phyloP scores from a whole-genome alignment of 2,329 filamentous ascomycete species.

The Gliomastix tumulicola region DNA sequence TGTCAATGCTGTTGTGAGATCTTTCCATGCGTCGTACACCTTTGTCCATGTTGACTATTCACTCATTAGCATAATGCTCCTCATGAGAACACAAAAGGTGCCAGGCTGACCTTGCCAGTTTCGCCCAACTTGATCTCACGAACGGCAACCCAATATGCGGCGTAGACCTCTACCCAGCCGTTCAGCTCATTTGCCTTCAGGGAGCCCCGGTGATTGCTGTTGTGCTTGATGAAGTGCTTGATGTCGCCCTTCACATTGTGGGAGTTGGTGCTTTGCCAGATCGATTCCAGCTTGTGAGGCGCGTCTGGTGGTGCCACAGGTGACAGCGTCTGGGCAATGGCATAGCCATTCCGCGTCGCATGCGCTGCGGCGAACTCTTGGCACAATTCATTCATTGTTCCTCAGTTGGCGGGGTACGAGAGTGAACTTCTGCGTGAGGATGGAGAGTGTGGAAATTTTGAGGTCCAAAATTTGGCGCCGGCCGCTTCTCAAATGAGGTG shows the following conservation, averaged over 20 bases:
- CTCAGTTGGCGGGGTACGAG: constrained; percentile 2
- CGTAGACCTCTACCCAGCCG: constrained; percentile 84
- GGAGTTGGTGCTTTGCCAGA: constrained; percentile 65
- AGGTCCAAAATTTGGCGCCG: no score
- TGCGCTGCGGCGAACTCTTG: constrained; percentile 67
- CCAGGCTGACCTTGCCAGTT: constrained; percentile 25
- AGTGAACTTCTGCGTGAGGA: no score
- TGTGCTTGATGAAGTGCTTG: constrained; percentile 62
- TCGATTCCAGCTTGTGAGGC: constrained; percentile 58
- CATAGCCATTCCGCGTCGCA: constrained; percentile 57
- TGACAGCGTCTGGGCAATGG: constrained; percentile 66
- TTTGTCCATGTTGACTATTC: constrained; percentile 61
- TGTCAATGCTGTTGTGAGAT: constrained; percentile 68
- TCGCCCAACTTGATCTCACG: constrained; percentile 60
- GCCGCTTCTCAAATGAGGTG: no score
- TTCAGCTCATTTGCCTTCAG: constrained; percentile 61
- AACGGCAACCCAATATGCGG: constrained; percentile 75
- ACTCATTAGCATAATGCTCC: no score
- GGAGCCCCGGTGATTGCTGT: constrained; percentile 39
- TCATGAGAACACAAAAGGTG: no score
- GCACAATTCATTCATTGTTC: constrained; percentile 66
- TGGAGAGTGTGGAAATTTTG: no score
- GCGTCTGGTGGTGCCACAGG: constrained; percentile 59
- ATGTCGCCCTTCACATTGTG: constrained; percentile 63
- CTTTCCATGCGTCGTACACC: constrained; percentile 85